phyloP scores from a whole-genome alignment of 129 eudicot species.

The Chrysanthemum seticuspe region DNA sequence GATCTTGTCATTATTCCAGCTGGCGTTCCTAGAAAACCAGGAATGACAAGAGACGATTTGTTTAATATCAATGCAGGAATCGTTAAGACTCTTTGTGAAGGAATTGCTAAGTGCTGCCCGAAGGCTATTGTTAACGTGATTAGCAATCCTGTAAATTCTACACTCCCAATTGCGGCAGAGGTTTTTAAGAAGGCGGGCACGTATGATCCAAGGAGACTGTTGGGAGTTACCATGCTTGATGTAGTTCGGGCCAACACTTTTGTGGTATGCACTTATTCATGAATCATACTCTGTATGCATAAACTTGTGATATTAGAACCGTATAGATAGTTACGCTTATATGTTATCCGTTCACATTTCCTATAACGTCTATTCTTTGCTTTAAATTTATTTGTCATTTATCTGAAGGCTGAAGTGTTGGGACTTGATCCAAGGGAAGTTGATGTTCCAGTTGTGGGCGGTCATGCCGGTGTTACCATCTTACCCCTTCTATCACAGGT shows the following conservation, averaged over 20 bases:
- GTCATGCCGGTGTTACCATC: slow-evolving; percentile 95
- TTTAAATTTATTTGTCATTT: slow-evolving; percentile 10
- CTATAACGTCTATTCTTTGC: not conserved
- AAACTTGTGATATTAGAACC: slow-evolving; percentile 11
- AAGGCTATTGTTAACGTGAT: slow-evolving; percentile 81
- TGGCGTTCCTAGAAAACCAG: slow-evolving; percentile 98
- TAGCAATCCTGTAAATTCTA: slow-evolving; percentile 95
- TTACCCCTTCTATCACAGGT: slow-evolving; percentile 96
- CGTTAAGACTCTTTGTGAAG: slow-evolving; percentile 82
- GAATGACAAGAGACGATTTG: slow-evolving; percentile 98
- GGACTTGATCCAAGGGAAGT: slow-evolving; percentile 93
- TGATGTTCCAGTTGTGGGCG: slow-evolving; percentile 92
- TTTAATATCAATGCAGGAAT: slow-evolving; percentile 95
- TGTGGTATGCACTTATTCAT: too few species aligned
- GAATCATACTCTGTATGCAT: not conserved
- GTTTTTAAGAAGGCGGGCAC: slow-evolving; percentile 88
- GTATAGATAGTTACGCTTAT: not conserved
- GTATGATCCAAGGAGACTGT: slow-evolving; percentile 60
- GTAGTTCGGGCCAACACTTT: too few species aligned
- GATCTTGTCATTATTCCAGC: slow-evolving; percentile 94
- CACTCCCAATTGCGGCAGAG: slow-evolving; percentile 97
- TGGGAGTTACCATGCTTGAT: too few species aligned
- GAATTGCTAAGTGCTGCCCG: slow-evolving; percentile 84
- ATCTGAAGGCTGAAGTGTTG: slow-evolving; percentile 82
- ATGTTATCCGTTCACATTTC: not conserved